phyloP scores from a whole-genome alignment of 495 filamentous ascomycete genomes.

The Neurospora sp. region DNA sequence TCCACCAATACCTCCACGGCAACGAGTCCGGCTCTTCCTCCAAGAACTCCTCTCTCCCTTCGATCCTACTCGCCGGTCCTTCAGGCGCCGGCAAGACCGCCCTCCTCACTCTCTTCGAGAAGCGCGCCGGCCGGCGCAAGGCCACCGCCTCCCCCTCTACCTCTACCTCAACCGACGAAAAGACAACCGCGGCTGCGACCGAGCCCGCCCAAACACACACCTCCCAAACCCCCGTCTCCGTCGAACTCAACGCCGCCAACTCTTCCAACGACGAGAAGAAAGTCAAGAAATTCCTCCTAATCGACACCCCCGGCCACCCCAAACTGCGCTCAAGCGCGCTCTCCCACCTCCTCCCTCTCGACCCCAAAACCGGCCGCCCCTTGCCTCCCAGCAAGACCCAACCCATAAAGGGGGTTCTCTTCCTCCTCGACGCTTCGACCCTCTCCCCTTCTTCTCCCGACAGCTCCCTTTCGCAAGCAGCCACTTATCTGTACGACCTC shows the following conservation, averaged over 20 bases:
- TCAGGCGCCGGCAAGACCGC: slow-evolving; percentile 82
- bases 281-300: slow-evolving; percentile 58
- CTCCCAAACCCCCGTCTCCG: slow-evolving; percentile 62
- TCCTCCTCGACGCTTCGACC: slow-evolving; percentile 75
- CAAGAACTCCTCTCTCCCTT: slow-evolving; percentile 58
- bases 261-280: slow-evolving; percentile 36
- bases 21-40: slow-evolving; percentile 37
- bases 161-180: neutral
- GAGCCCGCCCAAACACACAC: slow-evolving; percentile 45
- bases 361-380: slow-evolving; percentile 36
- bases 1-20: slow-evolving; percentile 57
- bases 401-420: slow-evolving; percentile 66
- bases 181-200: neutral
- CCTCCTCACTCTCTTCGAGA: slow-evolving; percentile 58
- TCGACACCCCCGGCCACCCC: slow-evolving; percentile 90
- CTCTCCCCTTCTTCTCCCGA: slow-evolving; percentile 29
- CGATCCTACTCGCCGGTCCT: slow-evolving; percentile 79
- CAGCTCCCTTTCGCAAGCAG: slow-evolving; percentile 5
- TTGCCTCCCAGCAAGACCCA: slow-evolving; percentile 28
- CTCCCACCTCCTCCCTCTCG: slow-evolving; percentile 48
- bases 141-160: slow-evolving; percentile 4
- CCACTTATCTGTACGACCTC: slow-evolving; percentile 70
- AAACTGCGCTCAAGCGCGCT: slow-evolving; percentile 67
- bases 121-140: slow-evolving; percentile 22
- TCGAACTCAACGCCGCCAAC: slow-evolving; percentile 59